Conservation (phyloP, 257 asterid species). For the Scutellaria minor region DNA sequence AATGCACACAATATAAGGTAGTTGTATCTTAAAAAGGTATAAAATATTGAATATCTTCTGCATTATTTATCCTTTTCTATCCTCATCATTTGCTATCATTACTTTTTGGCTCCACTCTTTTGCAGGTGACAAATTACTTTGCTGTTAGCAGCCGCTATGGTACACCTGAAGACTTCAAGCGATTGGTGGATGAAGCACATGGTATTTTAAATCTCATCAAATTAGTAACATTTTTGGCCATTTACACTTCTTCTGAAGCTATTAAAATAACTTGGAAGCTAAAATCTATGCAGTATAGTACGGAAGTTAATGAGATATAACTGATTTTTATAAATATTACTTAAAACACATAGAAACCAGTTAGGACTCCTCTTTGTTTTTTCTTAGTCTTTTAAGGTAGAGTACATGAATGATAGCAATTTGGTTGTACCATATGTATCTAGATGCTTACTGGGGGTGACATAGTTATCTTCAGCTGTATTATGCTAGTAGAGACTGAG, state of each 20-base stretch:
- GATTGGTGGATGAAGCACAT: slow-evolving; percentile 96
- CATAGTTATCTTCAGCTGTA: slow-evolving; percentile 8
- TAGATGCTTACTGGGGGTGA: slow-evolving; percentile 7
- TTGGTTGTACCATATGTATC: slow-evolving; percentile 15
- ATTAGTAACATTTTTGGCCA: slow-evolving; percentile 1
- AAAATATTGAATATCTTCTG: slow-evolving; percentile 1
- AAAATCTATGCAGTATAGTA: background rate
- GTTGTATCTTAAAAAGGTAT: background rate
- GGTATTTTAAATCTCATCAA: slow-evolving; percentile 50
- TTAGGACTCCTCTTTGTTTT: slow-evolving; percentile 10
- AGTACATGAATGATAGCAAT: background rate
- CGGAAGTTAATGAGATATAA: slow-evolving; percentile 25
- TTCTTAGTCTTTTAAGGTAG: slow-evolving; percentile 7
- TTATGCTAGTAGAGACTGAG: slow-evolving; percentile 3
- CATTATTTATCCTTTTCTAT: slow-evolving; percentile 6
- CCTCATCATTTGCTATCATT: slow-evolving; percentile 27
- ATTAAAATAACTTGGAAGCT: slow-evolving; percentile 28
- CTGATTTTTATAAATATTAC: slow-evolving; percentile 14
- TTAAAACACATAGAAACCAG: slow-evolving; percentile 17
- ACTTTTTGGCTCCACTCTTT: slow-evolving; percentile 29
- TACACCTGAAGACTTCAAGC: slow-evolving; percentile 96
- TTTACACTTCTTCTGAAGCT: slow-evolving; percentile 33
- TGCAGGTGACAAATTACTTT: slow-evolving; percentile 88
- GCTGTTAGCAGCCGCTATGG: slow-evolving; percentile 99
- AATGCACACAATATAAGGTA: background rate